Evolutionary conservation across 2,329 filamentous ascomycete species (phyloP), one percentile per base, ranked within the genome.

Genomic region (Cytospora leucostoma): DNA sequence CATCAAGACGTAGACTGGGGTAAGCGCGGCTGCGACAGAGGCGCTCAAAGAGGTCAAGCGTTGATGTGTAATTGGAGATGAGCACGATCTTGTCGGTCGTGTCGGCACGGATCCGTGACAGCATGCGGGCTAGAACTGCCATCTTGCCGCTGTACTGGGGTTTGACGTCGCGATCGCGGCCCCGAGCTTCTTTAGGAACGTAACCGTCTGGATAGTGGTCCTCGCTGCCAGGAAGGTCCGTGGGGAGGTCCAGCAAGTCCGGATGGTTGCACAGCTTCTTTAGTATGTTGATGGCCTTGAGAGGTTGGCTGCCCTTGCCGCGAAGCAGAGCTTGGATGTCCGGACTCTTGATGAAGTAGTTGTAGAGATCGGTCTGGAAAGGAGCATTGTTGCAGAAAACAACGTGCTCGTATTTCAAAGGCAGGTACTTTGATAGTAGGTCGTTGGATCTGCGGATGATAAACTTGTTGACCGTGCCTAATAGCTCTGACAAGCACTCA

Each of bases 241-340:
- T 85, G 0, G 89, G 81, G 1, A 98, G 82, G 66, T 93, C 91
- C 38, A 99, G 85, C 4, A 99, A 84, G 73, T 99, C 95, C 0
- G 95, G 95, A 71, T 99, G 95, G 70, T 99, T 99, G 81, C 96
- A 99, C 15, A 99, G 88, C 75, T 99, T 99, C 79, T 99, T 99
- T 72, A 99, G 83, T 69, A 99, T 88, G 53, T 92, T 93, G 75
- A 99, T 99, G 8, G 95, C 95, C 75, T 98, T 98, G 55, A 99
- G 82, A 1, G 95, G 95, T 71, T 98, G 94, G 64, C 93, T 97
- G 33, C 93, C 94, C 76, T 97, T 98, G 66, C 95, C 95, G 68
- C 91, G 88, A 40, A 99, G 84, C 52, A 99, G 80, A 59, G 91
- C 93, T 74, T 96, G 93, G 71, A 99, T 98, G 65, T 96, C 92